phyloP scores from a whole-genome alignment of 2,329 filamentous ascomycete species.

The Cercospora sp. region DNA sequence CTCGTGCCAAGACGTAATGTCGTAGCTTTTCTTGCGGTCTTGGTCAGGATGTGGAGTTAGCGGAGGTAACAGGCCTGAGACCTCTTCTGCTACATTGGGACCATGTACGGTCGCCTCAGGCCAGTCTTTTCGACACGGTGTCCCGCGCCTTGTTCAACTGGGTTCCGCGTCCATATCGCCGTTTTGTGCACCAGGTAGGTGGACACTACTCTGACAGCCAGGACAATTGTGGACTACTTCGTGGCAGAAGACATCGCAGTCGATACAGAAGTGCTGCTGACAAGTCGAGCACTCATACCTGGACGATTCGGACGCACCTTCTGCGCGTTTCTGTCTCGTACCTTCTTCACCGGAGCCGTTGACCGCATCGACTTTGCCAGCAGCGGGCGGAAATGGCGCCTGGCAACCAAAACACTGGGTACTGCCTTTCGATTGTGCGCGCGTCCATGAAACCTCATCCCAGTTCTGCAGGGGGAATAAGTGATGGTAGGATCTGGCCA shows the following conservation, averaged over 20 bases:
- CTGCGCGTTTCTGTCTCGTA: conserved; percentile 29
- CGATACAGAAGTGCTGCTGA: conserved; percentile 89
- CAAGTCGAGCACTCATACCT: conserved; percentile 90
- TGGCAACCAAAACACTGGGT: conserved; percentile 77
- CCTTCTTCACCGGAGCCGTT: conserved; percentile 27
- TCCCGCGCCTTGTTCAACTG: neutral
- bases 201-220: conserved; percentile 65
- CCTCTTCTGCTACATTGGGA: neutral
- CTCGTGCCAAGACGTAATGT: neutral
- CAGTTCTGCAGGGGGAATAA: conserved; percentile 88
- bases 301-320: conserved; percentile 75
- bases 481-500: conserved; percentile 91
- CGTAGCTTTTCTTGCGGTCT: neutral
- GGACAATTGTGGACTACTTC: conserved; percentile 95
- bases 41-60: neutral
- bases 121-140: neutral
- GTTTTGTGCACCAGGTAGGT: conserved; percentile 33
- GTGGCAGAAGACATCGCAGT: conserved; percentile 94
- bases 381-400: conserved; percentile 63
- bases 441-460: conserved; percentile 82
- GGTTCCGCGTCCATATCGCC: conserved; percentile 9
- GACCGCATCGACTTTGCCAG: conserved; percentile 30
- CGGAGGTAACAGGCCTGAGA: neutral
- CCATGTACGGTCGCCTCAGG: neutral
- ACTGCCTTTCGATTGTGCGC: conserved; percentile 54